Evolutionary conservation across 2,329 filamentous ascomycete species (phyloP).

Genomic region (Parastagonospora avenae): DNA sequence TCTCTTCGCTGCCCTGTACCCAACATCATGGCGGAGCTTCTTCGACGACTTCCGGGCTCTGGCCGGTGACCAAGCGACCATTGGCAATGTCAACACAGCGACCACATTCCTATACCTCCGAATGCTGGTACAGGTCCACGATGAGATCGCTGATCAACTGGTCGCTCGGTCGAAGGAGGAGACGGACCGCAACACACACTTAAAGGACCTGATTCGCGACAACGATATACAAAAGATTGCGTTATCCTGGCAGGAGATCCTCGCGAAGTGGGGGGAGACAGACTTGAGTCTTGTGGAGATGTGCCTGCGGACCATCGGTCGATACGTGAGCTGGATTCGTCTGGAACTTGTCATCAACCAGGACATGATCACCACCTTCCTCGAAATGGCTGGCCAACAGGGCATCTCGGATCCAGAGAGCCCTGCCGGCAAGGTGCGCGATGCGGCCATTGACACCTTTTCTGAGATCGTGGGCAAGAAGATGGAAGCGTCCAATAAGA

Average conservation of each 20-base stretch:
- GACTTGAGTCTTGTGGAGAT: constrained; percentile 79
- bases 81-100: constrained; percentile 68
- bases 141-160: constrained; percentile 94
- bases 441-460: constrained; percentile 91
- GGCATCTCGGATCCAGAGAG: constrained; percentile 64
- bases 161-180: constrained; percentile 78
- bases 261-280: constrained; percentile 73
- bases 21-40: constrained; percentile 83
- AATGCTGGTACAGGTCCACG: constrained; percentile 86
- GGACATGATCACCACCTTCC: constrained; percentile 78
- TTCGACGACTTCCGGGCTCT: constrained; percentile 87
- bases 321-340: constrained; percentile 99
- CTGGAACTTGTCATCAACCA: constrained; percentile 88
- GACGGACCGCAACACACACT: constrained; percentile 80
- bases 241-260: constrained; percentile 87
- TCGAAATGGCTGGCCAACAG: constrained; percentile 81
- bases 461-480: constrained; percentile 98
- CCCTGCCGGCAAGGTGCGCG: constrained; percentile 73
- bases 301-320: constrained; percentile 88
- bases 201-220: constrained; percentile 88
- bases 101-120: constrained; percentile 89
- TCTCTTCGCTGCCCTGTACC: constrained; percentile 87
- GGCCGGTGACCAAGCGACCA: constrained; percentile 65
- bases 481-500: constrained; percentile 93
- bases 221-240: constrained; percentile 90